Evolutionary conservation across 768 basidiomycete genomes (phyloP).

Genomic region (Phlegmacium glaucopus): DNA sequence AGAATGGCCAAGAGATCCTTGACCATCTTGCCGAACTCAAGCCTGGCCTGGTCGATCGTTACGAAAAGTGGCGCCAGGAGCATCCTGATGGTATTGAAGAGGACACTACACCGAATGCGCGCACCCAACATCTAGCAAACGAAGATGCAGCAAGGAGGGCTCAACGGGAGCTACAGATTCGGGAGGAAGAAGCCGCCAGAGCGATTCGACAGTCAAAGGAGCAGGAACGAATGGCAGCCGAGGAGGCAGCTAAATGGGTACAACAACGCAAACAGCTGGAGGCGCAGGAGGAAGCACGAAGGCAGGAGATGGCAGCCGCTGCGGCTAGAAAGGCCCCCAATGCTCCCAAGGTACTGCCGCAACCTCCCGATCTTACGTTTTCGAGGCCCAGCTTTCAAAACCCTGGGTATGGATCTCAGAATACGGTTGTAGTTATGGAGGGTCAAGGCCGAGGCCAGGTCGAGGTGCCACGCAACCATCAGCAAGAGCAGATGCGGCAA

Average conservation of each 20-base stretch:
- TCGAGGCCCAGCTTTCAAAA: conserved; percentile 24
- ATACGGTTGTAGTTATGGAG: conserved; percentile 24
- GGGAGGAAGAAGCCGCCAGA: conserved; percentile 24
- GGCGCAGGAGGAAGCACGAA: conserved; percentile 33
- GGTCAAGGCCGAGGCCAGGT: conserved; percentile 14
- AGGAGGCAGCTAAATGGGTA: conserved; percentile 36
- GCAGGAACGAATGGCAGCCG: conserved; percentile 25
- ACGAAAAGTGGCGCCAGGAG: conserved; percentile 53
- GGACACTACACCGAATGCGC: conserved; percentile 24
- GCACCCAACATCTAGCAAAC: conserved; percentile 19
- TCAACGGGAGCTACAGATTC: conserved; percentile 10
- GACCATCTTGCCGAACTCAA: conserved; percentile 64
- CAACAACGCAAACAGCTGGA: conserved; percentile 29
- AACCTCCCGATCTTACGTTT: conserved; percentile 26
- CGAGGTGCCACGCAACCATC: conserved; percentile 14
- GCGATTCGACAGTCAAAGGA: conserved; percentile 21
- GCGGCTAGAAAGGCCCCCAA: conserved; percentile 16
- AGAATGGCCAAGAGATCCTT: conserved; percentile 79
- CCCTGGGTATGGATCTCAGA: conserved; percentile 24
- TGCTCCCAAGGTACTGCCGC: conserved; percentile 6
- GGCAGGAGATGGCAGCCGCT: conserved; percentile 20
- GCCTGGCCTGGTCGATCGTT: conserved; percentile 56
- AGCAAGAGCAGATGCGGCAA: conserved; percentile 38
- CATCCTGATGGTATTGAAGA: conserved; percentile 35
- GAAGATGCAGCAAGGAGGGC: conserved; percentile 13